Evolutionary conservation across 306 rosid genomes (phyloP).

Genomic region (Cicer cuneatum): DNA sequence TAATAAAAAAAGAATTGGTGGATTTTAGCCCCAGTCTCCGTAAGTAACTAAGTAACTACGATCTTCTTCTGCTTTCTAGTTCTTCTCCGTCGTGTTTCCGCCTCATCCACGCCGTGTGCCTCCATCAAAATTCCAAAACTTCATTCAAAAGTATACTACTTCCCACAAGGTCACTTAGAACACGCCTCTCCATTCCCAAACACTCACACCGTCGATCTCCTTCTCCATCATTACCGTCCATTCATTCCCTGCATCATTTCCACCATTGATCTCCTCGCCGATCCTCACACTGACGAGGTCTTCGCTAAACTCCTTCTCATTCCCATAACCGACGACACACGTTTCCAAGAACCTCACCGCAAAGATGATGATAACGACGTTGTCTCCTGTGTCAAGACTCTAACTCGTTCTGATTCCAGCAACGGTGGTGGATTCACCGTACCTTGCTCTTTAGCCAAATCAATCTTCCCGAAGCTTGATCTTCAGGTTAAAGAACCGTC

Average conservation of each 20-base stretch:
- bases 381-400: slow-evolving; percentile 60
- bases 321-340: background rate
- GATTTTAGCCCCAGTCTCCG: too few species aligned
- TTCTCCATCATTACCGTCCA: slow-evolving; percentile 28
- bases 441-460: slow-evolving; percentile 52
- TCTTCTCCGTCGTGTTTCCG: background rate
- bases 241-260: slow-evolving; percentile 45
- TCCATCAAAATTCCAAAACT: slow-evolving; percentile 51
- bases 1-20: too few species aligned
- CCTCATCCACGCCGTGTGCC: slow-evolving; percentile 31
- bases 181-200: slow-evolving; percentile 39
- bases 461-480: slow-evolving; percentile 68
- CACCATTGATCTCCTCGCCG: slow-evolving; percentile 50
- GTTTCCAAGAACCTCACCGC: too few species aligned
- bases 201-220: slow-evolving; percentile 39
- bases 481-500: slow-evolving; percentile 58
- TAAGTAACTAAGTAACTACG: too few species aligned
- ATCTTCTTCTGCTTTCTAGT: too few species aligned
- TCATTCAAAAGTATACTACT: slow-evolving; percentile 75
- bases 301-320: slow-evolving; percentile 55
- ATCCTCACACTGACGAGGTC: slow-evolving; percentile 66
- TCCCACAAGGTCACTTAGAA: slow-evolving; percentile 73
- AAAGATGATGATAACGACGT: slow-evolving; percentile 32
- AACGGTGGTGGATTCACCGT: slow-evolving; percentile 72
- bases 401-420: slow-evolving; percentile 74